A percentile compares a stretch with the other conserved stretches of the same genome.
Conservation (phyloP, 148 eudicot genomes). For the Camellia japonica region DNA sequence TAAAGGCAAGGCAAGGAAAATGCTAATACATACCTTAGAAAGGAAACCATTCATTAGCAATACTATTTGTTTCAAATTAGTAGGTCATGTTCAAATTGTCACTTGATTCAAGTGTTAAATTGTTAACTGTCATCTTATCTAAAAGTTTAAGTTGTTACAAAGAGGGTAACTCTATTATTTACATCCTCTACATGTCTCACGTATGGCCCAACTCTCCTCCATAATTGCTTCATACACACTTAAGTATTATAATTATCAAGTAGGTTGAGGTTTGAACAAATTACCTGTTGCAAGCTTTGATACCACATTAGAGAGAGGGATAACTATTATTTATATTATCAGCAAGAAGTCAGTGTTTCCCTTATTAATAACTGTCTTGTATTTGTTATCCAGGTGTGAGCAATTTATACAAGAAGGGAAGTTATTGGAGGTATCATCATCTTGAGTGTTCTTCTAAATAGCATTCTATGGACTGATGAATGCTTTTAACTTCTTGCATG, state of each 20-base stretch:
- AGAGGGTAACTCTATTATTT: too few relatives aligned
- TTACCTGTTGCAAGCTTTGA: too few relatives aligned
- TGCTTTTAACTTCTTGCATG: not conserved
- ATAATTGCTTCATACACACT: too few relatives aligned
- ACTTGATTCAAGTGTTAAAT: not conserved
- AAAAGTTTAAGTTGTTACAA: too few relatives aligned
- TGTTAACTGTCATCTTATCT: too few relatives aligned
- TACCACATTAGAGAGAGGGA: too few relatives aligned
- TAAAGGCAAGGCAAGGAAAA: not conserved
- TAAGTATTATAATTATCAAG: too few relatives aligned
- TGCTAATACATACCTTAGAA: not conserved
- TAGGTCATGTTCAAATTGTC: not conserved
- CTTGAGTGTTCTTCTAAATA: constrained; percentile 7
- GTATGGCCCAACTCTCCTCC: too few relatives aligned
- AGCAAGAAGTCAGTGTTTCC: not conserved
- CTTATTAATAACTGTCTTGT: not conserved
- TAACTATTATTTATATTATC: too few relatives aligned
- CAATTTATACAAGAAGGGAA: constrained; percentile 66
- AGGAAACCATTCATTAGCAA: not conserved
- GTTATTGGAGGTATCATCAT: constrained; percentile 58
- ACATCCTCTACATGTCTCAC: too few relatives aligned
- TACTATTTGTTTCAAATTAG: not conserved
- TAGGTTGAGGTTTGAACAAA: too few relatives aligned
- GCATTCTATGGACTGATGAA: not conserved
- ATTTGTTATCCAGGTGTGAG: constrained; percentile 52